Percentiles rank a stretch among this genome's conserved stretches.
These are phyloP conservation scores for Emmonsiellopsis sp. DNA, from an alignment of 2,329 filamentous ascomycete species.

Conservation along the genomic window DNA sequence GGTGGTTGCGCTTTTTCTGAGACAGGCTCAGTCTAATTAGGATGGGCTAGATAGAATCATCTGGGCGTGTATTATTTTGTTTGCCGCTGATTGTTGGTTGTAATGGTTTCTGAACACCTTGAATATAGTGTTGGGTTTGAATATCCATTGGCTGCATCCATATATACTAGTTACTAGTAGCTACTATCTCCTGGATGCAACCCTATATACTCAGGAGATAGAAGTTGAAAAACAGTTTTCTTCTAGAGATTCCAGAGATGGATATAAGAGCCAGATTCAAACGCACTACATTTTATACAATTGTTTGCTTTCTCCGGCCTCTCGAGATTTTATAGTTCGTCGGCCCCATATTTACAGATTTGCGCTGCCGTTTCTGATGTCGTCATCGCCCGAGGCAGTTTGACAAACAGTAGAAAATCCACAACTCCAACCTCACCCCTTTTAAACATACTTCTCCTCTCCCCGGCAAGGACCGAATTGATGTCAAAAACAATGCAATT, in stretches of 20 bases:
- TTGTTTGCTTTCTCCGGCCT: no score
- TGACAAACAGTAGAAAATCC: not conserved
- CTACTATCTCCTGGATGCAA: not conserved
- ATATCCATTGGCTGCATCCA: no score
- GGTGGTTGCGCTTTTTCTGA: constrained; percentile 15
- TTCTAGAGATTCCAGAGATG: no score
- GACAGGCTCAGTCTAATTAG: not conserved
- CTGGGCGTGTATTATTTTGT: not conserved
- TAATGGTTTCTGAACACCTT: no score
- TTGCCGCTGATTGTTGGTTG: not conserved
- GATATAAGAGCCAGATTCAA: no score
- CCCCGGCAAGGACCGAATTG: not conserved
- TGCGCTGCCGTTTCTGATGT: not conserved
- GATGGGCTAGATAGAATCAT: not conserved
- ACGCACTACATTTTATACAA: no score
- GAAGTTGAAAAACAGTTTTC: no score
- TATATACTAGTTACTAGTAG: no score
- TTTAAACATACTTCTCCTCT: not conserved
- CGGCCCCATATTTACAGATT: no score
- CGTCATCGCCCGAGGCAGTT: not conserved
- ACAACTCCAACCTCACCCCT: not conserved
- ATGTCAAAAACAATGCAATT: not conserved
- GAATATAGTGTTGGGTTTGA: no score
- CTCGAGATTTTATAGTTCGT: not conserved
- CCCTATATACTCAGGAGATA: not conserved